Evolutionary conservation across 169 alveolate genomes (phyloP).

Genomic region (Plasmodium inui): DNA sequence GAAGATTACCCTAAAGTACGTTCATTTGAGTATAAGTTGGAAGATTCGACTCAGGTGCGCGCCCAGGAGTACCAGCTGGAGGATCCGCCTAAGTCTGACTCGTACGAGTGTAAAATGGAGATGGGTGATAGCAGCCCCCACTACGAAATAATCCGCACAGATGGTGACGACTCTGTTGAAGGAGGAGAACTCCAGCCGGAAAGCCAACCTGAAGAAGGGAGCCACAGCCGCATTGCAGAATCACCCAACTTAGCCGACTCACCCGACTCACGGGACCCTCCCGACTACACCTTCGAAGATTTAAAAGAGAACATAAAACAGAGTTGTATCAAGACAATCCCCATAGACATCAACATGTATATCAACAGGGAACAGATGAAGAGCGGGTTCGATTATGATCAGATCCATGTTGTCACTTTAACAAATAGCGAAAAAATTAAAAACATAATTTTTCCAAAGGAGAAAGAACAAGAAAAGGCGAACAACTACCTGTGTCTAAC

Average conservation of each 20-base stretch:
- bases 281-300: slow-evolving; percentile 18
- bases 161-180: neutral
- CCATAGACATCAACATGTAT: slow-evolving; percentile 74
- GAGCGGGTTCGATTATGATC: slow-evolving; percentile 62
- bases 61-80: slow-evolving; percentile 2
- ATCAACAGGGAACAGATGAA: slow-evolving; percentile 62
- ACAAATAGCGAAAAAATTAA: slow-evolving; percentile 43
- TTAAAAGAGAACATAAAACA: slow-evolving; percentile 47
- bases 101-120: neutral
- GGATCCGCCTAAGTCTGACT: neutral
- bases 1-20: neutral
- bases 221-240: neutral
- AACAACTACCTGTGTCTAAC: slow-evolving; percentile 49
- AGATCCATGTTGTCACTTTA: slow-evolving; percentile 52
- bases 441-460: slow-evolving; percentile 30
- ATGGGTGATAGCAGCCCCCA: neutral
- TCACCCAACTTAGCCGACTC: neutral
- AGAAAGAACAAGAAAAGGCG: slow-evolving; percentile 24
- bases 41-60: neutral
- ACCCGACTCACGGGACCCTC: neutral
- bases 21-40: neutral
- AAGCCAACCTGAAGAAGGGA: neutral
- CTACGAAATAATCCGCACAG: neutral
- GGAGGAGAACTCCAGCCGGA: neutral
- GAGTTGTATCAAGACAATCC: slow-evolving; percentile 34